Conservation (phyloP, 148 eudicot genomes). For the Rhododendron griersonianum region DNA sequence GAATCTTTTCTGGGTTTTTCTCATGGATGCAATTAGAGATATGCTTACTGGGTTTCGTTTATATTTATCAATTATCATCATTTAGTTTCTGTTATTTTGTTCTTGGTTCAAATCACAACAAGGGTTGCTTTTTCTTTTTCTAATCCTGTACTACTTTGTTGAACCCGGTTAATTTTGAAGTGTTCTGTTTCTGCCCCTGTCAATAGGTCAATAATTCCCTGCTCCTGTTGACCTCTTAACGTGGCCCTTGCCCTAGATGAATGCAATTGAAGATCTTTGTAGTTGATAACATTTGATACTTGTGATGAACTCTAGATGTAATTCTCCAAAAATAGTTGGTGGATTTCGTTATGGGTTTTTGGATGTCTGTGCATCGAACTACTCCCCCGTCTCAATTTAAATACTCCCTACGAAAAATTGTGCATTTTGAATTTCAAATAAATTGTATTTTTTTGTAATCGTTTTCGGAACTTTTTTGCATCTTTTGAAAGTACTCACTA, state of each 20-base stretch:
- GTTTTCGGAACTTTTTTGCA: not conserved
- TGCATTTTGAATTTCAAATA: not conserved
- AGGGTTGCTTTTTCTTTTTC: not conserved
- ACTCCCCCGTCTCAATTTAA: not conserved
- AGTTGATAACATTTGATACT: not conserved
- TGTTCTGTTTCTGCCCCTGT: not conserved
- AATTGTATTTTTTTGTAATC: not conserved
- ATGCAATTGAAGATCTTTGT: not conserved
- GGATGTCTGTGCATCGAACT: not conserved
- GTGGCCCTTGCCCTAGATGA: not conserved
- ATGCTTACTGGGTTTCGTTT: not conserved
- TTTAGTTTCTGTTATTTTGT: not conserved
- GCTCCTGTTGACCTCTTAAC: not conserved
- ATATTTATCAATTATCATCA: not conserved
- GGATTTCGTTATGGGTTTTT: not conserved
- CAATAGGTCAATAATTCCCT: not conserved
- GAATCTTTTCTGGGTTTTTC: not conserved
- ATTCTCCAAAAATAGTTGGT: not conserved
- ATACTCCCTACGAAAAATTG: not conserved
- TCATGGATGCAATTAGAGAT: constrained; percentile 1
- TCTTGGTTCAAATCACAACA: no score
- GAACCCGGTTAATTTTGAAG: not conserved
- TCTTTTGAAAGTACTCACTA: not conserved
- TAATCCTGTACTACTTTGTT: not conserved
- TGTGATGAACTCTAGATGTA: not conserved